phyloP scores from a whole-genome alignment of 345 rosid genomes.

The Syzygium aqueum region DNA sequence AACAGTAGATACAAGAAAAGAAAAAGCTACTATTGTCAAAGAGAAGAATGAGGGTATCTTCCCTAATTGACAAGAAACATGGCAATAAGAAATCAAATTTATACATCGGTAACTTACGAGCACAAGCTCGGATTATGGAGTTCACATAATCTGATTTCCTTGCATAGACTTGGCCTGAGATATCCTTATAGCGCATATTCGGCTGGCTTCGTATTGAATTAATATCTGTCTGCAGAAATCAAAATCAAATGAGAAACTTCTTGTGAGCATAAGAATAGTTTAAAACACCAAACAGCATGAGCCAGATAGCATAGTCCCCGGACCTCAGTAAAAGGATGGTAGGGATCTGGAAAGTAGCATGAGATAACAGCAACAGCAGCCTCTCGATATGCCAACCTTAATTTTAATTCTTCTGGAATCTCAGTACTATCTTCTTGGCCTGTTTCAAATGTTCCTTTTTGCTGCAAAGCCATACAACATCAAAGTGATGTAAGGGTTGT shows the following conservation, averaged over 20 bases:
- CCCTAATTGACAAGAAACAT: neutral
- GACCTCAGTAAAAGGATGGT: constrained; percentile 67
- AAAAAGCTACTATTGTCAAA: neutral
- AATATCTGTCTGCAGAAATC: constrained; percentile 66
- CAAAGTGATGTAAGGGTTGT: constrained; percentile 4
- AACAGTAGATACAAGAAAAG: neutral
- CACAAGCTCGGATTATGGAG: constrained; percentile 74
- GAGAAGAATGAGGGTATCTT: neutral
- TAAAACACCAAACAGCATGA: neutral
- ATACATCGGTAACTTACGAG: constrained; percentile 51
- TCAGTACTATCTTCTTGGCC: constrained; percentile 89
- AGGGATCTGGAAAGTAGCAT: constrained; percentile 78
- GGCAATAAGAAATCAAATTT: neutral
- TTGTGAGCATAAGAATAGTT: neutral
- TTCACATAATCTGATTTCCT: constrained; percentile 78
- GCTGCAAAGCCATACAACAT: constrained; percentile 38
- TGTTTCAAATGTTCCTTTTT: constrained; percentile 92
- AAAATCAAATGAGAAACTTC: constrained; percentile 1
- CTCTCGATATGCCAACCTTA: constrained; percentile 90
- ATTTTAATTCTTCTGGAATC: constrained; percentile 73
- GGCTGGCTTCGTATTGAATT: constrained; percentile 71
- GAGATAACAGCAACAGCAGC: constrained; percentile 94
- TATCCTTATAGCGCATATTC: constrained; percentile 55
- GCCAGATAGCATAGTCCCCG: neutral
- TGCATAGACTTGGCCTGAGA: constrained; percentile 52